These are phyloP conservation scores for Colletotrichum sidae DNA, from an alignment of 2,329 filamentous ascomycete species.

Conservation along the genomic window DNA sequence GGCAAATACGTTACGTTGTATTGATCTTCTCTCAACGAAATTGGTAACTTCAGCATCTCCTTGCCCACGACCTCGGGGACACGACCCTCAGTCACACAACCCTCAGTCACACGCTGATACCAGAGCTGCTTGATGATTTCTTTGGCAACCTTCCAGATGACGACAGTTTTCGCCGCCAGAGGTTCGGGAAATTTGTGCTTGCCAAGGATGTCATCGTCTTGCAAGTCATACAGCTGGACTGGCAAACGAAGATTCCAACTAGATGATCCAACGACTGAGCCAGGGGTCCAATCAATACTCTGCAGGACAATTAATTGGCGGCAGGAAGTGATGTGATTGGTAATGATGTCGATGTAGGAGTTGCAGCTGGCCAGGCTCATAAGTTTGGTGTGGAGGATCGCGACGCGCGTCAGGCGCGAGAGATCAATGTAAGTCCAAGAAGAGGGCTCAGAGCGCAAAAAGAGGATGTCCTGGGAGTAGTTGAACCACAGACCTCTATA, in stretches of 20 bases:
- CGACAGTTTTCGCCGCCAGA: constrained; percentile 23
- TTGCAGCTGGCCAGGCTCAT: constrained; percentile 20
- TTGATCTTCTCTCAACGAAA: too few relatives aligned
- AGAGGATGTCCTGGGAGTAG: constrained; percentile 34
- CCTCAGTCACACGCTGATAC: constrained; percentile 19
- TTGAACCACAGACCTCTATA: constrained; percentile 38
- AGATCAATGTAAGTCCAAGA: constrained; percentile 33
- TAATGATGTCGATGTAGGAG: constrained; percentile 21
- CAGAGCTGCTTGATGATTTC: constrained; percentile 25
- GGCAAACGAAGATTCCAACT: constrained; percentile 17
- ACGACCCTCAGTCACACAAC: constrained; percentile 4
- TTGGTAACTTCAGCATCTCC: constrained; percentile 19
- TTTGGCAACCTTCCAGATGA: constrained; percentile 31
- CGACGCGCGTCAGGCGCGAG: constrained; percentile 30
- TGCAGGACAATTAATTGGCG: constrained; percentile 33
- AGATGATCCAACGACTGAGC: constrained; percentile 13
- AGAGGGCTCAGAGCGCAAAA: constrained; percentile 15
- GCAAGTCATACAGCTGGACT: constrained; percentile 17
- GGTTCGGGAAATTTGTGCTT: constrained; percentile 29
- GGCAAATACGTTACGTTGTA: too few relatives aligned
- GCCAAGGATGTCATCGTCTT: constrained; percentile 26
- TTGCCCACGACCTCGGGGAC: constrained; percentile 30
- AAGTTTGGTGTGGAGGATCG: constrained; percentile 28
- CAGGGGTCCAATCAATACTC: constrained; percentile 22
- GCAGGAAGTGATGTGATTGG: constrained; percentile 29